Base-by-base conservation (phyloP, 345 rosid genomes). In the Carallia brachiata region DNA sequence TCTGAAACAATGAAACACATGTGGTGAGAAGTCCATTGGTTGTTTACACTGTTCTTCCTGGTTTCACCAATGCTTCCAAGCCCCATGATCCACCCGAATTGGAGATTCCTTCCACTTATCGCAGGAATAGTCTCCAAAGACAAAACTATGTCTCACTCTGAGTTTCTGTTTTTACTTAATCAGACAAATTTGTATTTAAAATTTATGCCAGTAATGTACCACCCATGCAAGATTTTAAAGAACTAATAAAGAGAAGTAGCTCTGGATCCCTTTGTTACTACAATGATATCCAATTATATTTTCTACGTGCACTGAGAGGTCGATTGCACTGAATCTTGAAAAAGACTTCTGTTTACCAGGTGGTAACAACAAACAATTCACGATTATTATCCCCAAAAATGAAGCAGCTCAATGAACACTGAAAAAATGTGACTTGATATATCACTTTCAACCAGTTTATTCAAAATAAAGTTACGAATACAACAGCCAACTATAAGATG, bases 11-110 rank as follows among this genome's bases (percentile, higher is more conserved):
- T 12, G 86, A 80, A 4, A 44, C 7, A 55, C 66, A 76, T 50
- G 55, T 9, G 18, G 89, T 81, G 52, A 73, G 83, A 61, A 82
- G 81, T 23, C 87, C 82, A 4, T 15, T 76, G 8, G 77, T 65
- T 54, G 58, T 80, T 31, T 80, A 76, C 32, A 78, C 59, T 19
- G 53, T 71, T 63, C 66, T 84, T 9, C 75, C 78, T 9, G 70
- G 32, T 39, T 8, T 34, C 30, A 40, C 60, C n/a, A 18, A 40
- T 13, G 18, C 73, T 50, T 3, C 58, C 19, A 4, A 10, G 60
- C 69, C 16, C 10, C 19, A 12, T 4, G 6, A 4, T 28, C 52
- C 66, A 1, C 37, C 13, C 15, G 64, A 70, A 17, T 71, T 71
- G 32, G 32, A 59, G 6, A 59, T 67, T 40, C 66, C 62, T 68